phyloP scores from a whole-genome alignment of 257 asterid species.

The Jasminum sambac region DNA sequence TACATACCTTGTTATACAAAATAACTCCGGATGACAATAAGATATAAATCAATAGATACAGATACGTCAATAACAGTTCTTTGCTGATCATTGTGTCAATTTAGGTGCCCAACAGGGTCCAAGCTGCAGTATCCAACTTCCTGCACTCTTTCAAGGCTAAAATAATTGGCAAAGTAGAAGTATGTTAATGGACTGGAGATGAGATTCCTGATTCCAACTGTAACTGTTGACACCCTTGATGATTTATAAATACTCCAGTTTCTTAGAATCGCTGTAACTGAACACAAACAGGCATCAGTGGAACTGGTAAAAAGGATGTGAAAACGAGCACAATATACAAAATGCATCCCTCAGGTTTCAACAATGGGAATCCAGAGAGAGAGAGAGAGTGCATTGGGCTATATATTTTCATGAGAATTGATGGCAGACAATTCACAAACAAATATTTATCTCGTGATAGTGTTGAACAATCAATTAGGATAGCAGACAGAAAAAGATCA shows the following conservation, averaged over 20 bases:
- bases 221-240: slow-evolving; percentile 29
- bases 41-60: slow-evolving; percentile 74
- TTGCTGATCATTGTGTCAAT: slow-evolving; percentile 66
- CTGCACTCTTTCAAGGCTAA: slow-evolving; percentile 22
- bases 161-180: slow-evolving; percentile 18
- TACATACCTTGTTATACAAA: slow-evolving; percentile 82
- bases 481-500: background rate
- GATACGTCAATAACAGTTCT: slow-evolving; percentile 77
- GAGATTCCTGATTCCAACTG: slow-evolving; percentile 24
- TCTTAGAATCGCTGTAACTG: slow-evolving; percentile 26
- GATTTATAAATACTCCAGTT: slow-evolving; percentile 21
- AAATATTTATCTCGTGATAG: background rate
- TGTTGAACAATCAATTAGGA: background rate
- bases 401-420: background rate
- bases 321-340: slow-evolving; percentile 11
- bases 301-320: slow-evolving; percentile 26
- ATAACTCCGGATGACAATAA: slow-evolving; percentile 87
- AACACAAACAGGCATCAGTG: slow-evolving; percentile 20
- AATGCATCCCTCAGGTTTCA: slow-evolving; percentile 6
- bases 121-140: slow-evolving; percentile 31
- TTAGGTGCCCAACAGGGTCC: slow-evolving; percentile 30
- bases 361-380: slow-evolving; percentile 4
- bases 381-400: background rate
- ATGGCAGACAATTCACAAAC: background rate
- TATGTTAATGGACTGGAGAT: slow-evolving; percentile 25